Evolutionary conservation across 352 stramenopile species (phyloP), one percentile per base, ranked within the genome.

Genomic region (Pythium guiyangense): DNA sequence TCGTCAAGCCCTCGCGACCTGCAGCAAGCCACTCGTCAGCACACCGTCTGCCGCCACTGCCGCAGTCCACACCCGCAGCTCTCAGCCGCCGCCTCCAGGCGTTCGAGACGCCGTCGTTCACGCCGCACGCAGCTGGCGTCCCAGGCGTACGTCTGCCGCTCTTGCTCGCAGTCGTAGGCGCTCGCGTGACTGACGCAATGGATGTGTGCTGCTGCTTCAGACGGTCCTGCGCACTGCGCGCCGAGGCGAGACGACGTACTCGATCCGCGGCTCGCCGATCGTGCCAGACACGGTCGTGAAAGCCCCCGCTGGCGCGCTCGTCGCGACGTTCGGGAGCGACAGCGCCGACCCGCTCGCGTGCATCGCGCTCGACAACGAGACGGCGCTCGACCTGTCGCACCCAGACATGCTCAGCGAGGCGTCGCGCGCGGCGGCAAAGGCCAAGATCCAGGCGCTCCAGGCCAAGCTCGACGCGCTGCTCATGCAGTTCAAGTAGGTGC

Each of bases 191-290:
- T 12, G 15, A 34, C 29, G 14, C 12, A 18, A 11, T 25, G 44
- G 4, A 17, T 37, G 17, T 47, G 20, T 5, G n/a, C n/a, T n/a
- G n/a, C n/a, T 26, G 2, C 42, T 2, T 1, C 47, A 71, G 58
- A 90, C 80, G 4, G 61, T 89, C 31, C 56, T 87, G 14, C 80
- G 84, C 0, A 90, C 80, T 62, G 75, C 77, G 31, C 77, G 77
- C 27, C 89, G 89, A 51, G 84, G 84, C 31, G 81, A 93, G 66
- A 80, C 71, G 35, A 84, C 62, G 1, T 93, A 90, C 59, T 91
- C 84, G 29, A 73, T 70, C 20, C 67, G 67, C 51, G 84, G 84
- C 25, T 93, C 84, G 6, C 84, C 84, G 0, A 88, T 93, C 42
- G 54, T 88, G 4, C 68, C 80, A 0, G 73, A 75, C 34, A 86